These are phyloP conservation scores for Phytophthora syringae DNA, from an alignment of 352 stramenopile species.

Conservation along the genomic window DNA sequence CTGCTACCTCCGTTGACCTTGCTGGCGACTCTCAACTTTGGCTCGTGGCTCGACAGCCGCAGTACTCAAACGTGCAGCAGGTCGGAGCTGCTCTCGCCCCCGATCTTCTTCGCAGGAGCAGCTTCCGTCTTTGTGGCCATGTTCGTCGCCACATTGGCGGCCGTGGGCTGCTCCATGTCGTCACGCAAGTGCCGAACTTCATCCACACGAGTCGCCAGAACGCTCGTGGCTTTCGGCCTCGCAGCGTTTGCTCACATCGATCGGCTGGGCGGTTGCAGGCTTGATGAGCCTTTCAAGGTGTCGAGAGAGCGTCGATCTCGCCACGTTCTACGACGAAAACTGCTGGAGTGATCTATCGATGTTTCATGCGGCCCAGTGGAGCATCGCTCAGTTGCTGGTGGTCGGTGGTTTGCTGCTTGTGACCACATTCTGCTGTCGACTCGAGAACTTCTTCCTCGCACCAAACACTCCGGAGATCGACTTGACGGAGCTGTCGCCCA, in stretches of 20 bases:
- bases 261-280: conserved; percentile 35
- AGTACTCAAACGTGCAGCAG: not conserved
- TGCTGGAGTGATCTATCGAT: conserved; percentile 16
- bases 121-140: conserved; percentile 32
- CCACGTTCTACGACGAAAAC: not conserved
- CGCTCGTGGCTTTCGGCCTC: conserved; percentile 23
- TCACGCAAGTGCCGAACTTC: not conserved
- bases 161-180: conserved; percentile 14
- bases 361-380: conserved; percentile 21
- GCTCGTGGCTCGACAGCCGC: conserved; percentile 35
- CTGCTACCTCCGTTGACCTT: conserved; percentile 38
- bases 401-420: conserved; percentile 44
- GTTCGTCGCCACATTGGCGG: conserved; percentile 17
- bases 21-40: conserved; percentile 27
- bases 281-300: conserved; percentile 15
- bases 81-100: conserved; percentile 12
- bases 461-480: conserved; percentile 41
- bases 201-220: conserved; percentile 4
- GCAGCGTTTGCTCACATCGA: conserved; percentile 18
- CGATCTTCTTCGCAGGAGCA: conserved; percentile 36
- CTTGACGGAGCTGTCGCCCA: conserved; percentile 43
- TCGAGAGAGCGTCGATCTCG: not conserved
- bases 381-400: conserved; percentile 40
- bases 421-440: conserved; percentile 58
- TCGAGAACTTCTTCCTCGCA: conserved; percentile 59